Percentiles rank a stretch among this genome's conserved stretches.
These are phyloP conservation scores for Trichoderma lentiforme DNA, from an alignment of 2,329 filamentous ascomycete species.

Conservation along the genomic window DNA sequence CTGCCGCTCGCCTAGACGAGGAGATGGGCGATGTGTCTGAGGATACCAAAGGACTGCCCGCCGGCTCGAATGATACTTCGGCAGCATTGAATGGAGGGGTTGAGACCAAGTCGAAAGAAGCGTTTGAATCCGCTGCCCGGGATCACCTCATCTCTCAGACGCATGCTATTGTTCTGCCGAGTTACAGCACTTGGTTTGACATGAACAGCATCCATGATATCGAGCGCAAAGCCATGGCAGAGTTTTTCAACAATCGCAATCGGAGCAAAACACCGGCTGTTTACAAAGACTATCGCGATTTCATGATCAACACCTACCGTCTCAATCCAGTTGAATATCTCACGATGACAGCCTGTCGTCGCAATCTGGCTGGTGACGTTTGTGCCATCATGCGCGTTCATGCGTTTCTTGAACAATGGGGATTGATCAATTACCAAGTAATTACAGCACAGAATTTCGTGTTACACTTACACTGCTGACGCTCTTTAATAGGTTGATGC, in stretches of 20 bases:
- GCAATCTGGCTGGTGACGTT: constrained; percentile 94
- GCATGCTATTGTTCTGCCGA: constrained; percentile 92
- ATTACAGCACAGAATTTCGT: background rate
- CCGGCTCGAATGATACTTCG: constrained; percentile 42
- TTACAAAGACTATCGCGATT: constrained; percentile 98
- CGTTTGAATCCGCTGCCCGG: constrained; percentile 79
- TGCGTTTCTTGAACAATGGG: constrained; percentile 97
- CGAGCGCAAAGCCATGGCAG: constrained; percentile 90
- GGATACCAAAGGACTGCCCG: constrained; percentile 48
- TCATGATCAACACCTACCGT: constrained; percentile 99
- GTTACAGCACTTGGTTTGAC: constrained; percentile 98
- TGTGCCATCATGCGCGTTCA: constrained; percentile 99
- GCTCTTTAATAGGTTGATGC: constrained; percentile 78
- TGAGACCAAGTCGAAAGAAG: constrained; percentile 71
- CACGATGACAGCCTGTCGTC: constrained; percentile 91
- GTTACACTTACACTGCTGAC: background rate
- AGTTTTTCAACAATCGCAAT: constrained; percentile 98
- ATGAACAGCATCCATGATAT: constrained; percentile 90
- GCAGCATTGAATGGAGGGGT: constrained; percentile 49
- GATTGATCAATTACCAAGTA: constrained; percentile 98
- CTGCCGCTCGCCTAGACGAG: constrained; percentile 65
- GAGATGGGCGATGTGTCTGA: constrained; percentile 70
- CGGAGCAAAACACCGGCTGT: constrained; percentile 95
- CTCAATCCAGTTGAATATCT: constrained; percentile 94
- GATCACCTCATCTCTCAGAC: constrained; percentile 91